Conservation (phyloP, 2,329 filamentous ascomycete species). For the Microcera coccophila region DNA sequence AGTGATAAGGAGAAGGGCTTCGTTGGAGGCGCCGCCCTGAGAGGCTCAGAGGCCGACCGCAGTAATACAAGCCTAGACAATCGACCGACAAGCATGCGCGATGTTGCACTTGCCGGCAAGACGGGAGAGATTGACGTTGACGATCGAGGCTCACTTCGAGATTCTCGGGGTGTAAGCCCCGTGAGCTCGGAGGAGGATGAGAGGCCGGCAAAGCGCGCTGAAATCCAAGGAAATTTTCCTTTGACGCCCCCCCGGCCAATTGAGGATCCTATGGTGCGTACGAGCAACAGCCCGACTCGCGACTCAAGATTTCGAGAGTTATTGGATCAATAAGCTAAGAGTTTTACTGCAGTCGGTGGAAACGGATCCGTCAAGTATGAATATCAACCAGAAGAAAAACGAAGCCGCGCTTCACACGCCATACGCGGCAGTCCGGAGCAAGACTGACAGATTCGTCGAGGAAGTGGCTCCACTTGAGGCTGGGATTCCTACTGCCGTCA, state of each 20-base stretch:
- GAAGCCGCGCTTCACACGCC: too few species aligned
- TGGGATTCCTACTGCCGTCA: too few species aligned
- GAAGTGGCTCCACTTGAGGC: too few species aligned
- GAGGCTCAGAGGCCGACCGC: constrained; percentile 40
- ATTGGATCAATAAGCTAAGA: constrained; percentile 35
- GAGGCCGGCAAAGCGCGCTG: not conserved
- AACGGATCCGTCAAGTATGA: too few species aligned
- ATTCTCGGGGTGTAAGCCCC: constrained; percentile 37
- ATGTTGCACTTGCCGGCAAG: constrained; percentile 45
- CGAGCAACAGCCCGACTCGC: constrained; percentile 50
- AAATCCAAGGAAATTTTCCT: constrained; percentile 15
- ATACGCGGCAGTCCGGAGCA: too few species aligned
- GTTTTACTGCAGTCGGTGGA: not conserved
- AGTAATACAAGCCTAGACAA: constrained; percentile 44
- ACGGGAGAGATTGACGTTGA: constrained; percentile 20
- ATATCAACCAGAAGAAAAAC: too few species aligned
- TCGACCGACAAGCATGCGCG: constrained; percentile 41
- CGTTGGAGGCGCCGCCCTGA: constrained; percentile 48
- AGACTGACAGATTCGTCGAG: too few species aligned
- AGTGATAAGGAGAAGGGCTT: constrained; percentile 40
- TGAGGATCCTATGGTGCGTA: constrained; percentile 30
- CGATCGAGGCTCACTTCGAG: constrained; percentile 16
- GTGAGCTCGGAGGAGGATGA: constrained; percentile 28
- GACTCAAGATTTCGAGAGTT: constrained; percentile 59
- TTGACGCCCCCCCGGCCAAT: constrained; percentile 40